These are phyloP conservation scores for Nevesoporus exiguus DNA, from an alignment of 768 basidiomycete genomes.

Conservation along the genomic window DNA sequence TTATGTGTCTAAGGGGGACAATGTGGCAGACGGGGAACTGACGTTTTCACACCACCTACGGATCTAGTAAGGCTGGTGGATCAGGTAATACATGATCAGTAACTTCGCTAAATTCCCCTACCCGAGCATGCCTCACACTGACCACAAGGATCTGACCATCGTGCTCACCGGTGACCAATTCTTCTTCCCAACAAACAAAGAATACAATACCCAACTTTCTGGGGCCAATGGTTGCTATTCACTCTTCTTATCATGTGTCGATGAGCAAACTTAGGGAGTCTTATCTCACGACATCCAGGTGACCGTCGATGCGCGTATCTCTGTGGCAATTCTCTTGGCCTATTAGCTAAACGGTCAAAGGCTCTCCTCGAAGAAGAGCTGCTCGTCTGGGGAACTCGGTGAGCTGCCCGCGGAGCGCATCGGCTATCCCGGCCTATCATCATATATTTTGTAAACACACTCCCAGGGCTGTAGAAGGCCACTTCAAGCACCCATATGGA, in stretches of 20 bases:
- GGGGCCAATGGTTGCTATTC: conserved; percentile 37
- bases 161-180: conserved; percentile 52
- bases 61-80: conserved; percentile 13
- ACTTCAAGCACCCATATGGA: conserved; percentile 83
- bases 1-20: neutral
- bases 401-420: conserved; percentile 23
- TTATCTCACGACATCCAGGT: conserved; percentile 27
- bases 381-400: conserved; percentile 76
- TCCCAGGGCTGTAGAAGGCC: conserved; percentile 78
- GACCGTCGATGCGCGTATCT: conserved; percentile 73
- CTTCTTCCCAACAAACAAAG: conserved; percentile 50
- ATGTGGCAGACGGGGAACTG: neutral
- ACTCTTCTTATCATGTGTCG: neutral
- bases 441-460: conserved; percentile 1
- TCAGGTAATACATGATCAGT: conserved; percentile 14
- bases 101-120: neutral
- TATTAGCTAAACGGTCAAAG: conserved; percentile 70
- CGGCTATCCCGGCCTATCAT: conserved; percentile 7
- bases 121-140: conserved; percentile 12
- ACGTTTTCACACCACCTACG: conserved; percentile 9
- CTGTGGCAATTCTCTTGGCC: conserved; percentile 93
- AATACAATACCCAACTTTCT: conserved; percentile 42
- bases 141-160: conserved; percentile 23
- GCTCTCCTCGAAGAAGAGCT: conserved; percentile 79
- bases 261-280: conserved; percentile 11